Evolutionary conservation across 2,329 filamentous ascomycete species (phyloP).

Genomic region (Ophiostoma australiae): DNA sequence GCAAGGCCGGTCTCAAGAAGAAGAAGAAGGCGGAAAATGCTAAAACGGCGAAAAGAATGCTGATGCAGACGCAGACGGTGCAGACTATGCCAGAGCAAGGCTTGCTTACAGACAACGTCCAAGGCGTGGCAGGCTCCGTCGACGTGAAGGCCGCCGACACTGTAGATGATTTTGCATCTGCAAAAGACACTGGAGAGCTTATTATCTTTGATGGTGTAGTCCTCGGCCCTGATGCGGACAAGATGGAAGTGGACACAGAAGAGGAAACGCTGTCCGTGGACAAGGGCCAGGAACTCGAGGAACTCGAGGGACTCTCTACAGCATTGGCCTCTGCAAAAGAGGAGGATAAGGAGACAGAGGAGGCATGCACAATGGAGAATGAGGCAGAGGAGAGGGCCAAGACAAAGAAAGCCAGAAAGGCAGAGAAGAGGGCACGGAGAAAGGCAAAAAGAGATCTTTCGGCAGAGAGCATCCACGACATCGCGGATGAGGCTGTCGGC

Average conservation of each 20-base stretch:
- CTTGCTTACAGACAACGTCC: neutral
- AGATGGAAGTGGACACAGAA: neutral
- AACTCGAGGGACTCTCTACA: neutral
- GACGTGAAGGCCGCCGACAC: neutral
- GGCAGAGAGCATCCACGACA: too few species aligned
- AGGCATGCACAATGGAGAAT: neutral
- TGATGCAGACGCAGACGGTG: too few species aligned
- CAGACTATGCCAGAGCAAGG: neutral
- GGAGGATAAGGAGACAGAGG: neutral
- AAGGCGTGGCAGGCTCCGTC: neutral
- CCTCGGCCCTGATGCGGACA: neutral
- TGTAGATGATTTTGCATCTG: neutral
- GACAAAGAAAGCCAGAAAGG: neutral
- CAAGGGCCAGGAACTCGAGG: neutral
- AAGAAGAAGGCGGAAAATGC: neutral
- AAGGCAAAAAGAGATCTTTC: neutral
- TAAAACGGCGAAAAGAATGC: neutral
- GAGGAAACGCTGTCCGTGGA: neutral
- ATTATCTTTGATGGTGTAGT: neutral
- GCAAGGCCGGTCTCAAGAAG: neutral
- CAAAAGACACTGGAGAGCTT: neutral
- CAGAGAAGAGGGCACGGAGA: neutral
- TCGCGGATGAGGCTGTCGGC: neutral
- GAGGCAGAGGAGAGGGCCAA: neutral
- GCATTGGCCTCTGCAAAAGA: neutral